Evolutionary conservation across 257 asterid species (phyloP), one percentile per base, ranked within the genome.

Genomic region (Voacanga thouarsii): DNA sequence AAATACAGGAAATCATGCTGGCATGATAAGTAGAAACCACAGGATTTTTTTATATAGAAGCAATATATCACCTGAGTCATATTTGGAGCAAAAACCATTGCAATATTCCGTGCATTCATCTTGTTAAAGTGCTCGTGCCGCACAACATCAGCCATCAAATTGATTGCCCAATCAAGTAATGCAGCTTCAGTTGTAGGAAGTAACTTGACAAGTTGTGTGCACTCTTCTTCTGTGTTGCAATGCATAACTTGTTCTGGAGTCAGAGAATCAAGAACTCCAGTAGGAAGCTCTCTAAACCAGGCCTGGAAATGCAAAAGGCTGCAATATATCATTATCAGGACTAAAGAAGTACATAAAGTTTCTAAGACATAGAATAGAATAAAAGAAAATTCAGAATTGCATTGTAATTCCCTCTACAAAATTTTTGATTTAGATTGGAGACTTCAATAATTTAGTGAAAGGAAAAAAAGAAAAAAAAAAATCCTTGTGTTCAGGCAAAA

Each of bases 51-150:
- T 30, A 19, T 28, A 37, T 24, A 74, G 37, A 72, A 74, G 65
- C 47, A 51, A 24, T 24, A 12, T 59, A 41, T 76, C 50, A 92
- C 96, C 96, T 91, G 88, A 80, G 97, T 91, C 98, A 93, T 93
- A 84, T 91, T 93, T 67, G 98, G 98, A 44, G 98, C 98, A 83
- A 93, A 91, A 8, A 93, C 97, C 98, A 93, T 90, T 12, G 98
- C 97, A 28, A 93, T 89, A 90, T 91, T 93, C 78, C 98, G 82
- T 2, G 93, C 87, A 50, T 91, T 93, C 98, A 93, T 91, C 89
- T 91, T 93, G 90, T 91, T 93, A 59, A 79, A 83, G 30, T 84
- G 84, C 59, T 90, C 89, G 7, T 90, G 82, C 50, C 86, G 83
- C 81, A 86, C 96, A 51, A 91, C 91, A 75, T 91, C 98, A 60